Evolutionary conservation across 2,329 filamentous ascomycete species (phyloP), one percentile per base, ranked within the genome.

Genomic region (Exophiala bonariae): DNA sequence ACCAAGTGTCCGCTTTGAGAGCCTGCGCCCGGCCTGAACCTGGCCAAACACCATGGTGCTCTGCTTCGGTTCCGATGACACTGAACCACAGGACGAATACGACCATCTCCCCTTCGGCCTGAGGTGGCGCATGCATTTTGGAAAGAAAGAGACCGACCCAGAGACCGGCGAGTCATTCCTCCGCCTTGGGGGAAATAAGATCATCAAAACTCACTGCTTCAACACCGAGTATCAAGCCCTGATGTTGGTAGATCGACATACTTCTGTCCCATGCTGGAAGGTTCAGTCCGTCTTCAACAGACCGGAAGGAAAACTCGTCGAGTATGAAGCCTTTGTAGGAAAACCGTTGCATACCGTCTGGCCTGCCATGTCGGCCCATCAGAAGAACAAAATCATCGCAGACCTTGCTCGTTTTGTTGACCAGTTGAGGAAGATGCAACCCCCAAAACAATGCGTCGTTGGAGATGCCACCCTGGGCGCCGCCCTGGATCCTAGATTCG

Each of bases 171-270:
- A 57, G 14, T 14, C 51, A 10, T 31, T 59, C 3, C 37, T 59
- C 30, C 52, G 56, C n/a, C 42, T 59, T 28, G 44, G 52, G 39
- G 55, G 50, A 31, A 57, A 50, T 36, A 33, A 44, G 19, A 49
- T 59, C 19, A 41, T 59, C 32, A 56, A 59, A 32, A 59, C 56
- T 9, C 54, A 55, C 31, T 57, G 56, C 41, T 43, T 44, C 34
- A 59, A 50, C 34, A 57, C 56, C 42, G 56, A 59, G 36, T 59
- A 59, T 31, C 56, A 59, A 35, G 56, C 56, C 10, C 26, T 59
- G 40, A 54, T 47, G 50, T 46, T 59, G 31, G 47, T 59, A 13
- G 52, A 59, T 32, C 49, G 52, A 19, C 48, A 59, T 17, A 59
- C 56, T 10, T 55, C 54, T 14, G 50, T 59, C 9, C 56, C 56